These are phyloP conservation scores for Epichloe baconii DNA, from an alignment of 2,329 filamentous ascomycete species.

Conservation along the genomic window DNA sequence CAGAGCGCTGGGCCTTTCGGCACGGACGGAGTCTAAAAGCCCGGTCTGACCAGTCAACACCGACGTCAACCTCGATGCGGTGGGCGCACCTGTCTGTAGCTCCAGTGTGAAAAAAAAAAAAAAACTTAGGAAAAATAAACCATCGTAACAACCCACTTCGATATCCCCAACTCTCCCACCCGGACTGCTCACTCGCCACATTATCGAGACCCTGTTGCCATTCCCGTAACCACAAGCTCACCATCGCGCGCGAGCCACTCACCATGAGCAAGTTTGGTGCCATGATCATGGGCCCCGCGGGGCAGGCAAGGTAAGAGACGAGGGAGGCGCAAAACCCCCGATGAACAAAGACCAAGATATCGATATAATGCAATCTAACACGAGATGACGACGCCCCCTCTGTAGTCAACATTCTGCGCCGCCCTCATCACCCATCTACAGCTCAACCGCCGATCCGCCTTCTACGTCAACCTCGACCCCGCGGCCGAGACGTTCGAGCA, in stretches of 20 bases:
- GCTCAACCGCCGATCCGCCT: conserved; percentile 81
- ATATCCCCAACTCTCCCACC: background rate
- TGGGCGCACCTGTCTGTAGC: background rate
- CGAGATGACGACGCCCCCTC: no score
- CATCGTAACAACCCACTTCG: no score
- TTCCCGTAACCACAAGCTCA: background rate
- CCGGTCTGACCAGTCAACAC: background rate
- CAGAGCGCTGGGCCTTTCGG: background rate
- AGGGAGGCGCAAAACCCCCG: background rate
- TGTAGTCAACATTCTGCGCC: conserved; percentile 81
- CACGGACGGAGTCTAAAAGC: background rate
- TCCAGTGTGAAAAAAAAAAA: background rate
- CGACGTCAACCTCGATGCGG: background rate
- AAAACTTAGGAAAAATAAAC: no score
- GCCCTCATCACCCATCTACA: conserved; percentile 86
- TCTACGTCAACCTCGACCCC: conserved; percentile 97
- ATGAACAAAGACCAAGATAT: background rate
- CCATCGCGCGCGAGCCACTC: conserved; percentile 8
- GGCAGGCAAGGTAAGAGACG: conserved; percentile 62
- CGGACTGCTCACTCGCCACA: background rate
- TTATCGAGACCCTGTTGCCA: background rate
- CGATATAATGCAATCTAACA: background rate
- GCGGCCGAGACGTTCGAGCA: conserved; percentile 89
- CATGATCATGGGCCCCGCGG: conserved; percentile 86
- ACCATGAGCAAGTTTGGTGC: conserved; percentile 86